These are phyloP conservation scores for Rhynchosporium secalis DNA, from an alignment of 2,329 filamentous ascomycete species.

Conservation along the genomic window DNA sequence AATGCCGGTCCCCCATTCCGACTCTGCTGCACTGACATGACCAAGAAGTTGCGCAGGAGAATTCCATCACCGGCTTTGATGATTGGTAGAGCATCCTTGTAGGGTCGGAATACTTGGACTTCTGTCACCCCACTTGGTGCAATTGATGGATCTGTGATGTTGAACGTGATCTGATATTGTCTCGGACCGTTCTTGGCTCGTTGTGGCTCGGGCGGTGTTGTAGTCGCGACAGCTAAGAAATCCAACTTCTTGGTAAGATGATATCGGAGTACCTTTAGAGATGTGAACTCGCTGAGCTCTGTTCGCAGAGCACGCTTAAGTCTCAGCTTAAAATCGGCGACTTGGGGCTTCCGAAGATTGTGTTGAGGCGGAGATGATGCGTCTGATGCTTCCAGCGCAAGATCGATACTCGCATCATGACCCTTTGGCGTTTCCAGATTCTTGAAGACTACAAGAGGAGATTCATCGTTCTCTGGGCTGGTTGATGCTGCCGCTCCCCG, in stretches of 20 bases:
- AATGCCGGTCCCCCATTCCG: slow-evolving; percentile 47
- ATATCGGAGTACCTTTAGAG: slow-evolving; percentile 53
- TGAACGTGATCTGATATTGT: slow-evolving; percentile 60
- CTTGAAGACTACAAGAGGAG: slow-evolving; percentile 31
- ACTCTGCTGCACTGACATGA: slow-evolving; percentile 53
- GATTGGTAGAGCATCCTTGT: slow-evolving; percentile 56
- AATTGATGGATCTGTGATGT: slow-evolving; percentile 56
- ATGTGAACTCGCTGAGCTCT: slow-evolving; percentile 53
- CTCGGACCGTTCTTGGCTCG: slow-evolving; percentile 58
- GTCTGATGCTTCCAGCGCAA: slow-evolving; percentile 28
- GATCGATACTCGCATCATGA: slow-evolving; percentile 38
- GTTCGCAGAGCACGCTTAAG: slow-evolving; percentile 36
- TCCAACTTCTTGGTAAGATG: slow-evolving; percentile 52
- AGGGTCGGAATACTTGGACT: slow-evolving; percentile 59
- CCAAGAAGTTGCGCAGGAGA: slow-evolving; percentile 56
- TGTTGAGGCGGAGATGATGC: slow-evolving; percentile 10
- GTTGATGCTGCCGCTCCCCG: background rate
- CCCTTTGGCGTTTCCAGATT: slow-evolving; percentile 28
- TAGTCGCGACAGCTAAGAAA: slow-evolving; percentile 55
- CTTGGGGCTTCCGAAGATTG: slow-evolving; percentile 18
- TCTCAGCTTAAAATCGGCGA: slow-evolving; percentile 32
- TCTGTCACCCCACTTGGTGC: slow-evolving; percentile 52
- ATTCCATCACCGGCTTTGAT: slow-evolving; percentile 58
- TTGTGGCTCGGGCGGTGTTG: slow-evolving; percentile 50
- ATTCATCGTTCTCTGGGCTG: slow-evolving; percentile 18